Conservation (phyloP, 2,329 filamentous ascomycete species). For the Alternaria viburni region DNA sequence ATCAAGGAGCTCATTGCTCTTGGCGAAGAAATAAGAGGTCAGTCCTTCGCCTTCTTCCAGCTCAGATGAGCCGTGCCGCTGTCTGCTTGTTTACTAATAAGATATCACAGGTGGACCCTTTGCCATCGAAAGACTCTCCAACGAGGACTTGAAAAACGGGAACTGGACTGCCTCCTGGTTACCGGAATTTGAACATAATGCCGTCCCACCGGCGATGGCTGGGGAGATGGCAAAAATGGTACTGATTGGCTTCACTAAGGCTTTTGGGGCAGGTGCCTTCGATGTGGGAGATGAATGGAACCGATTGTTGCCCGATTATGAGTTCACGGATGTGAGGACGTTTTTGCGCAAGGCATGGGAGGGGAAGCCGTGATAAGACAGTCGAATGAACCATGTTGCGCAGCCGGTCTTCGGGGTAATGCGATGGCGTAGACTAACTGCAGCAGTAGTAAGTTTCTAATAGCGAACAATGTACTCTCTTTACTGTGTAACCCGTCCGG, state of each 20-base stretch:
- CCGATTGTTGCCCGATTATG: slow-evolving; percentile 50
- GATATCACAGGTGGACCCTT: slow-evolving; percentile 47
- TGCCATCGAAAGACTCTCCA: slow-evolving; percentile 50
- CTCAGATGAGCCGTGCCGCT: neutral
- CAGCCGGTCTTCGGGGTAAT: neutral
- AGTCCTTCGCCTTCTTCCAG: neutral
- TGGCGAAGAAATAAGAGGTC: slow-evolving; percentile 23
- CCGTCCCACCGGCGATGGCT: slow-evolving; percentile 44
- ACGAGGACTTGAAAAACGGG: slow-evolving; percentile 49
- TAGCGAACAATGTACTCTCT: neutral
- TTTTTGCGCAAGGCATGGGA: slow-evolving; percentile 49
- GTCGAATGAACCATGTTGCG: no score
- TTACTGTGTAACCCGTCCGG: neutral
- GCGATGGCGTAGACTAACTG: neutral
- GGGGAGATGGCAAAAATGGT: slow-evolving; percentile 43
- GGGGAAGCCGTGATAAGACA: slow-evolving; percentile 29
- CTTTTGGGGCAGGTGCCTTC: slow-evolving; percentile 49
- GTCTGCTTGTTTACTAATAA: neutral
- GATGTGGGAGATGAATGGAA: slow-evolving; percentile 54
- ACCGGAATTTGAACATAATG: slow-evolving; percentile 31
- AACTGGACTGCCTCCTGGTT: slow-evolving; percentile 48
- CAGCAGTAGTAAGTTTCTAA: neutral
- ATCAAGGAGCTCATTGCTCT: slow-evolving; percentile 11
- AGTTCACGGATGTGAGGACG: slow-evolving; percentile 48
- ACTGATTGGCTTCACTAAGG: slow-evolving; percentile 11